Conservation (phyloP, 1,139 yeast species). For the Hyphopichia burtonii region DNA sequence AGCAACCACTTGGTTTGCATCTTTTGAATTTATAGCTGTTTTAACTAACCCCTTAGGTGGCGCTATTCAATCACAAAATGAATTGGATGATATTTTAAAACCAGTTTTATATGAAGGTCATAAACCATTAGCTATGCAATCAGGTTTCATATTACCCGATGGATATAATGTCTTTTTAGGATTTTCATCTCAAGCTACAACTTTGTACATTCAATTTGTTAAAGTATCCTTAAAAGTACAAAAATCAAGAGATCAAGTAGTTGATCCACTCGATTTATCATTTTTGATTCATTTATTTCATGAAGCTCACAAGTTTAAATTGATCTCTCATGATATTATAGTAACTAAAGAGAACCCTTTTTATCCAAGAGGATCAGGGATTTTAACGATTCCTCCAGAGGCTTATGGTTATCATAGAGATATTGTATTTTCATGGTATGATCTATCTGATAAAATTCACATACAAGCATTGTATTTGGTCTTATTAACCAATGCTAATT, state of each 20-base stretch:
- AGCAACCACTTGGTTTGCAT: constrained; percentile 18
- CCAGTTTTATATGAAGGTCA: constrained; percentile 20
- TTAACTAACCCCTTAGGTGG: constrained; percentile 18
- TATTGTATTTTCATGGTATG: constrained; percentile 17
- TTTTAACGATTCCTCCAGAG: constrained; percentile 13
- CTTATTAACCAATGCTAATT: constrained; percentile 10
- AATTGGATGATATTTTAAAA: constrained; percentile 12
- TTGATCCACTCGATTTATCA: constrained; percentile 12
- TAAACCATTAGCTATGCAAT: constrained; percentile 19
- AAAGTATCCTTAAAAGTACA: constrained; percentile 11
- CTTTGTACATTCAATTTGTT: constrained; percentile 12
- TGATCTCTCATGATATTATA: constrained; percentile 12
- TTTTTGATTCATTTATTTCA: constrained; percentile 9
- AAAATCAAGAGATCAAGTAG: constrained; percentile 5
- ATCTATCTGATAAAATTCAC: constrained; percentile 15
- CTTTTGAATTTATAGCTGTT: constrained; percentile 17
- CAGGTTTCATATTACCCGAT: constrained; percentile 10
- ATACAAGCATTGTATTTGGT: constrained; percentile 13
- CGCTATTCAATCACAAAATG: constrained; percentile 10
- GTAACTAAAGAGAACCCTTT: constrained; percentile 12
- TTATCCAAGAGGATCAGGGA: constrained; percentile 15
- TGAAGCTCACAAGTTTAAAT: constrained; percentile 9
- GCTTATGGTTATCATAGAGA: constrained; percentile 13
- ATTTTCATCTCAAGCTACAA: constrained; percentile 11
- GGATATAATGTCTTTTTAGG: constrained; percentile 8